Evolutionary conservation across 2,329 filamentous ascomycete genomes (phyloP).

Genomic region (Aspergillus sp.): DNA sequence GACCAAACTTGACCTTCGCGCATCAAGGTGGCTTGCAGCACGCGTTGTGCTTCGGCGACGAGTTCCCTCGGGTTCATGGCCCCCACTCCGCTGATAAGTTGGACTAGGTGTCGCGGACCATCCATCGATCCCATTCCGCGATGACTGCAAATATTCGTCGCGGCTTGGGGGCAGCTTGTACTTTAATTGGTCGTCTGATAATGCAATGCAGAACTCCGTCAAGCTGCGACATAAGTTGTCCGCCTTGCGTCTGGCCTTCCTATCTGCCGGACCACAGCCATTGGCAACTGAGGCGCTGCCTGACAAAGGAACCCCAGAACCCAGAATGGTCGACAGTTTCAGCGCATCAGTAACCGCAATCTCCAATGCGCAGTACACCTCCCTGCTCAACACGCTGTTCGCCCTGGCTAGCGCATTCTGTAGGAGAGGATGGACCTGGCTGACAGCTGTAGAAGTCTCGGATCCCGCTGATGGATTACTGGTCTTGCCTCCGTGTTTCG

Average conservation of each 20-base stretch:
- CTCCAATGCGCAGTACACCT: constrained; percentile 72
- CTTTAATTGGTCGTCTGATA: constrained; percentile 52
- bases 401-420: constrained; percentile 73
- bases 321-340: constrained; percentile 67
- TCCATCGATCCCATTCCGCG: constrained; percentile 16
- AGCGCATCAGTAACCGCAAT: constrained; percentile 73
- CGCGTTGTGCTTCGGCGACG: constrained; percentile 20
- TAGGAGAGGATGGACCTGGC: constrained; percentile 65
- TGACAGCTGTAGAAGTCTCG: constrained; percentile 27
- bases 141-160: constrained; percentile 13
- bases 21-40: constrained; percentile 26
- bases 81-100: constrained; percentile 29
- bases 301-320: constrained; percentile 56
- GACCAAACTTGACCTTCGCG: constrained; percentile 31
- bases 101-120: constrained; percentile 18
- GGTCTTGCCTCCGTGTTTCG: constrained; percentile 57
- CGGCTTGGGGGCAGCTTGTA: constrained; percentile 22
- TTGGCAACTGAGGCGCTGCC: constrained; percentile 27
- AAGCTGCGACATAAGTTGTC: constrained; percentile 88
- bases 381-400: constrained; percentile 56
- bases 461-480: constrained; percentile 30
- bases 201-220: constrained; percentile 80
- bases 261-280: constrained; percentile 50
- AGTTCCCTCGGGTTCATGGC: constrained; percentile 28
- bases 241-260: constrained; percentile 78